Percentiles rank a stretch among this genome's conserved stretches.
Conservation (phyloP, 176 grass and related monocot species). For the Carex cristatella region DNA sequence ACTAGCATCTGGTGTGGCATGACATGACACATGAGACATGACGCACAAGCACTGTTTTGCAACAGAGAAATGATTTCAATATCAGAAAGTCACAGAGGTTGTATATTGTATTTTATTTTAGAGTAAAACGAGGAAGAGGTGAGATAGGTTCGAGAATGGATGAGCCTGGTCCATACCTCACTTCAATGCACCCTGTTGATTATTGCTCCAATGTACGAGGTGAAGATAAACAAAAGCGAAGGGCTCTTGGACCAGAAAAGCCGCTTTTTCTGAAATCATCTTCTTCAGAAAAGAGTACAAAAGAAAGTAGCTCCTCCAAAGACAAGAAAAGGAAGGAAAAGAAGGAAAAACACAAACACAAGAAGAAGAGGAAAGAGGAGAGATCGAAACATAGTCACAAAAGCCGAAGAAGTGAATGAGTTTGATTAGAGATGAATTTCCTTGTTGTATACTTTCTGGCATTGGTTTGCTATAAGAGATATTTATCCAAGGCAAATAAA, state of each 20-base stretch:
- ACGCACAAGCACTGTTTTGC: not conserved
- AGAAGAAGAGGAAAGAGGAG: conserved; percentile 49
- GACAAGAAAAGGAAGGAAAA: conserved; percentile 39
- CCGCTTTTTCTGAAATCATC: conserved; percentile 46
- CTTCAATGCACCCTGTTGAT: conserved; percentile 13
- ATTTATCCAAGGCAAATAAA: not conserved
- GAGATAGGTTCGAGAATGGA: conserved; percentile 87
- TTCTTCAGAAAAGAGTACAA: conserved; percentile 20
- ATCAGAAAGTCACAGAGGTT: not conserved
- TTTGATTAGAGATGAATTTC: not conserved
- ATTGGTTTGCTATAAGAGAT: not conserved
- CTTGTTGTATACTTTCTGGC: not conserved
- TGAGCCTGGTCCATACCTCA: conserved; percentile 65
- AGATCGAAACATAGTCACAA: conserved; percentile 65
- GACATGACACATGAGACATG: not conserved
- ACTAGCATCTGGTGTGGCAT: not conserved
- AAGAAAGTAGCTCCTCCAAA: conserved; percentile 21
- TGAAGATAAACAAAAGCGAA: conserved; percentile 48
- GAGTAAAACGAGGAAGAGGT: conserved; percentile 76
- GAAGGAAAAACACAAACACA: conserved; percentile 39
- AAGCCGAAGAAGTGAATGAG: conserved; percentile 42
- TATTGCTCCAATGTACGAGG: conserved; percentile 32
- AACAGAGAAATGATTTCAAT: not conserved
- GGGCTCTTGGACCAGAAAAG: conserved; percentile 61
- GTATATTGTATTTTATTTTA: conserved; percentile 19